A percentile compares a stretch with the other conserved stretches of the same genome.
phyloP scores from a whole-genome alignment of 2,329 filamentous ascomycete genomes.

The Penicillium sp. region DNA sequence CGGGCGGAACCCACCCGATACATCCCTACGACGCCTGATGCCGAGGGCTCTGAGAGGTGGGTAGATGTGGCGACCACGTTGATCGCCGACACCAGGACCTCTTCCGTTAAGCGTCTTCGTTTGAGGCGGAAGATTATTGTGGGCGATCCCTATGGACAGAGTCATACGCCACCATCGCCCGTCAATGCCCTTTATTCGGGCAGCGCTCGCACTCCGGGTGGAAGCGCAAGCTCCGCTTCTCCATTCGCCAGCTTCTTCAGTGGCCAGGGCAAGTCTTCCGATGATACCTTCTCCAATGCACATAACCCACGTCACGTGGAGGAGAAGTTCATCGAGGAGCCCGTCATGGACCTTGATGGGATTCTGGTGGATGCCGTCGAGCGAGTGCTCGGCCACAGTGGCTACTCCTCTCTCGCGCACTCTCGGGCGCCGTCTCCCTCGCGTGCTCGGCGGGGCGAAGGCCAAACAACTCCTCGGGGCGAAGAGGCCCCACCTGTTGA shows the following conservation, averaged over 20 bases:
- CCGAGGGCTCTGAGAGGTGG: constrained; percentile 49
- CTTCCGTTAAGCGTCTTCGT: constrained; percentile 58
- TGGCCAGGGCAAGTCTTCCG: constrained; percentile 28
- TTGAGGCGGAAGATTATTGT: constrained; percentile 50
- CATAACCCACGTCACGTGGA: constrained; percentile 41
- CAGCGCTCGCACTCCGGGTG: constrained; percentile 28
- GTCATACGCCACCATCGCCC: constrained; percentile 25
- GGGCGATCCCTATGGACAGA: constrained; percentile 19
- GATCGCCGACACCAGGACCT: constrained; percentile 56
- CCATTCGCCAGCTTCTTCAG: constrained; percentile 32
- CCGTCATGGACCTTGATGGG: constrained; percentile 60
- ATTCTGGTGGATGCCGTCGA: constrained; percentile 60
- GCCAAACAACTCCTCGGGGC: constrained; percentile 25
- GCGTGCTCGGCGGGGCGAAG: constrained; percentile 36
- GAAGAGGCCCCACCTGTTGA: constrained; percentile 41
- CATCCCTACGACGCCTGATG: constrained; percentile 37
- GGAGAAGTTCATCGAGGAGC: constrained; percentile 56
- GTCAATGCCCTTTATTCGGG: constrained; percentile 22
- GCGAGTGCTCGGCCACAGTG: constrained; percentile 52
- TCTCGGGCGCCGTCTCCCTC: constrained; percentile 45
- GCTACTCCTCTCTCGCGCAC: constrained; percentile 43
- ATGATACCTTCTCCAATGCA: constrained; percentile 17
- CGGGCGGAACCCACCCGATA: constrained; percentile 53
- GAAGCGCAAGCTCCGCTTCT: constrained; percentile 24
- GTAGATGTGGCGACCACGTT: constrained; percentile 60